A percentile compares a stretch with the other conserved stretches of the same genome.
Conservation (phyloP, 768 basidiomycete species). For the Fomitopsis serialis region DNA sequence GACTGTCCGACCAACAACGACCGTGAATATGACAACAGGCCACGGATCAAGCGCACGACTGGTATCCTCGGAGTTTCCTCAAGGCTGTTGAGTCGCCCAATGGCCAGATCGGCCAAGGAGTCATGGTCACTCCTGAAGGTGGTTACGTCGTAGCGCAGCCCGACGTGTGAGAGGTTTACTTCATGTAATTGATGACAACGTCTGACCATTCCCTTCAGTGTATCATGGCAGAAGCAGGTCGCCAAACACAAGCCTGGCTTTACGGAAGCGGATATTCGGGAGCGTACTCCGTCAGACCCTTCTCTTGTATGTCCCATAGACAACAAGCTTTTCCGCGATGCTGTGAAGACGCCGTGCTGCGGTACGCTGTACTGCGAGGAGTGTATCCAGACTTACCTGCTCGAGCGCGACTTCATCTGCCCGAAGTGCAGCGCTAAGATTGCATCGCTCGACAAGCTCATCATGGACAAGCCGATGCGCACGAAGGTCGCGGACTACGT, state of each 20-base stretch:
- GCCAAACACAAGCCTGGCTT: slow-evolving; percentile 65
- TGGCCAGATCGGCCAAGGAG: slow-evolving; percentile 70
- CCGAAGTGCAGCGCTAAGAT: slow-evolving; percentile 88
- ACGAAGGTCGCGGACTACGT: slow-evolving; percentile 79
- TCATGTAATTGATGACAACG: neutral
- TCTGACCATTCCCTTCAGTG: slow-evolving; percentile 39
- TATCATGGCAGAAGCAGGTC: slow-evolving; percentile 92
- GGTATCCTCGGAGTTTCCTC: slow-evolving; percentile 98
- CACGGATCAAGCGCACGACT: slow-evolving; percentile 95
- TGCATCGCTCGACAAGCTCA: slow-evolving; percentile 81
- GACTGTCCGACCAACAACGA: slow-evolving; percentile 98
- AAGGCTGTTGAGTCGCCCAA: slow-evolving; percentile 91
- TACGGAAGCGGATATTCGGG: slow-evolving; percentile 85
- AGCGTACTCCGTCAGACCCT: slow-evolving; percentile 73
- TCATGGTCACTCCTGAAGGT: slow-evolving; percentile 99
- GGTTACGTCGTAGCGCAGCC: slow-evolving; percentile 97
- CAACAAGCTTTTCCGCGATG: slow-evolving; percentile 89
- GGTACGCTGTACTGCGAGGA: slow-evolving; percentile 91
- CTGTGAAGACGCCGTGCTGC: slow-evolving; percentile 95
- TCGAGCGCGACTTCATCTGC: slow-evolving; percentile 94
- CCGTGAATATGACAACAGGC: slow-evolving; percentile 88
- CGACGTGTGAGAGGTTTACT: slow-evolving; percentile 66
- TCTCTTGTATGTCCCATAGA: slow-evolving; percentile 86
- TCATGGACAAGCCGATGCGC: slow-evolving; percentile 74
- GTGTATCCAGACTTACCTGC: slow-evolving; percentile 89